Base-by-base conservation (phyloP, 2,329 filamentous ascomycete genomes). In the Botrytis porri region DNA sequence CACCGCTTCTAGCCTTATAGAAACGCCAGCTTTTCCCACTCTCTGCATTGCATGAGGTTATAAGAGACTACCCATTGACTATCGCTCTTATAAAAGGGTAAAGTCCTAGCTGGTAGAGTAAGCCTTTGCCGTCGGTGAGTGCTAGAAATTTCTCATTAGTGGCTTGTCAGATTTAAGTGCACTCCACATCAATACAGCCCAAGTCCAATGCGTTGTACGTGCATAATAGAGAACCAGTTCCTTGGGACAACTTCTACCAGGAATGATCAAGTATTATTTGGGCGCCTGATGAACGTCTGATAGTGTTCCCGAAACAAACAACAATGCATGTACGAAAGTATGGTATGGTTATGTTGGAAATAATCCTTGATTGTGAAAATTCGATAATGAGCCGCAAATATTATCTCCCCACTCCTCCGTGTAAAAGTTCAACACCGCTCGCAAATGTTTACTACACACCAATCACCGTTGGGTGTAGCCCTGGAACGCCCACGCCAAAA, bases 21-120 rank as follows among this genome's bases (percentile, higher is more conserved):
- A 73, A 43, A 75, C 74, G 73, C 77, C 61, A 65, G 37, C 45
- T 45, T 66, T 59, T 71, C 71, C 64, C 41, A 59, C 75, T 72
- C 76, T 74, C 75, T 79, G 77, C 77, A 76, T 79, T 76, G 73
- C 75, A 66, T 67, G 65, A 69, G 48, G 48, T 37, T 69, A 57
- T 69, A 41, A 57, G 37, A 57, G 22, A 51, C n/a, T 48, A 69
- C 48, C 32, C 48, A 9, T 69, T 37, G 65, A 59, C 9, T 59
- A 20, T 65, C 43, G 59, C 48, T 67, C 45, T 48, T 54, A 20
- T 51, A 18, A 66, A 54, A 32, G 22, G 18, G n/a, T 22, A 71
- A 32, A 54, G n/a, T n/a, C 39, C 45, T 64, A 35, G 20, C 43
- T 54, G 45, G 60, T 54, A 71, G 14, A 12, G 61, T 54, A 41